Evolutionary conservation across 805 yeast species (phyloP), one percentile per base, ranked within the genome.

Genomic region (Candida montana): DNA sequence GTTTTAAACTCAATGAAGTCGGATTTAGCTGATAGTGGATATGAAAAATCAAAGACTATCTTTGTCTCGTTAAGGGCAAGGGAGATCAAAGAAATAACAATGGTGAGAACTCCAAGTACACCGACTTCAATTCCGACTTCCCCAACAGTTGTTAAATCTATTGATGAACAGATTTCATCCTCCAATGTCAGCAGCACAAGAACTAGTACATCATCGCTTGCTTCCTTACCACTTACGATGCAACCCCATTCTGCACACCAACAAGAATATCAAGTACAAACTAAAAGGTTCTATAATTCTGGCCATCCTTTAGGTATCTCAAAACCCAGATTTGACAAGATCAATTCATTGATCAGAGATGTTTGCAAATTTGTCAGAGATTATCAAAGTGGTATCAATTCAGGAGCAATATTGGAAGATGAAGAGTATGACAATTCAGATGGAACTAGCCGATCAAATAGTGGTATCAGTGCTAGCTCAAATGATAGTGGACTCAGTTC

Each of bases 1-100:
- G 67, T 78, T 10, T 55, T 68, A 12, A 57, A 57, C 27, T 61
- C 78, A 12, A 78, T 78, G 83, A 76, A 72, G 49, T 67, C 66
- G 42, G 82, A 77, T 49, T 54, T 77, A 40, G 52, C 33, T 13
- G 19, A 24, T n/a, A 41, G 67, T 31, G 42, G 27, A 8, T 43
- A 43, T 19, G 33, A 42, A 3, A 38, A 39, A 23, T 36, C 44
- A 8, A 54, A 54, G 13, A 60, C 69, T 0, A 41, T 66, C 3
- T 42, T 65, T 9, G 58, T 68, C 1, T 59, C 69, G 2, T 47
- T 67, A 21, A 48, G 69, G 17, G 58, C 65, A 0, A 52, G 70
- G 26, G 72, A 66, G 41, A 62, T 67, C 24, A 59, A 58, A 35
- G 67, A 67, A 37, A 46, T 67, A 4, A 41, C 50, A 3, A 47